Conservation (phyloP, 768 basidiomycete species). For the Dictyophora rubrovolvata region DNA sequence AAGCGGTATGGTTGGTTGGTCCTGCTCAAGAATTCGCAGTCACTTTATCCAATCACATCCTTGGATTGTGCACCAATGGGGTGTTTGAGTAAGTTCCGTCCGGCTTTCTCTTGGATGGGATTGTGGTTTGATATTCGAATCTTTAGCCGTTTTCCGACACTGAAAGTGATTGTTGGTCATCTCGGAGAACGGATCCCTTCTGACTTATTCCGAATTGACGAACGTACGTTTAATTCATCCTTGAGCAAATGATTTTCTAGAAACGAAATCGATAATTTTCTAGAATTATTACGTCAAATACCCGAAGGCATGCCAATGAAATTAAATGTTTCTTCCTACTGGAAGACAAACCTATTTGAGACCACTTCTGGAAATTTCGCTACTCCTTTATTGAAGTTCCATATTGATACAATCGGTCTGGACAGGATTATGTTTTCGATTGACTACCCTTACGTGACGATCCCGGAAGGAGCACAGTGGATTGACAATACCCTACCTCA, state of each 20-base stretch:
- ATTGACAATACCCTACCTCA: background rate
- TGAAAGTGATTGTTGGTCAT: slow-evolving; percentile 6
- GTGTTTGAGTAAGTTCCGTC: slow-evolving; percentile 2
- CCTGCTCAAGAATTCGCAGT: slow-evolving; percentile 6
- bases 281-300: slow-evolving; percentile 1
- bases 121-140: background rate
- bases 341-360: slow-evolving; percentile 5
- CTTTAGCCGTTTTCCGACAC: slow-evolving; percentile 2
- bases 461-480: slow-evolving; percentile 3
- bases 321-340: slow-evolving; percentile 5
- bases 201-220: slow-evolving; percentile 8
- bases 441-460: slow-evolving; percentile 5
- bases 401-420: slow-evolving; percentile 6
- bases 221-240: slow-evolving; percentile 4
- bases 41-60: slow-evolving; percentile 7
- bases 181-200: slow-evolving; percentile 9
- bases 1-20: slow-evolving; percentile 1
- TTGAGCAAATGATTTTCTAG: background rate
- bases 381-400: background rate
- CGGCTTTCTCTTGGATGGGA: background rate
- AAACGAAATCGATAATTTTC: background rate
- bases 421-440: slow-evolving; percentile 8
- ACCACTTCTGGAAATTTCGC: slow-evolving; percentile 9
- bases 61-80: slow-evolving; percentile 7
- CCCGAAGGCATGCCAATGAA: slow-evolving; percentile 8